Base-by-base conservation (phyloP, 805 yeast species). In the Ogataea minuta region DNA sequence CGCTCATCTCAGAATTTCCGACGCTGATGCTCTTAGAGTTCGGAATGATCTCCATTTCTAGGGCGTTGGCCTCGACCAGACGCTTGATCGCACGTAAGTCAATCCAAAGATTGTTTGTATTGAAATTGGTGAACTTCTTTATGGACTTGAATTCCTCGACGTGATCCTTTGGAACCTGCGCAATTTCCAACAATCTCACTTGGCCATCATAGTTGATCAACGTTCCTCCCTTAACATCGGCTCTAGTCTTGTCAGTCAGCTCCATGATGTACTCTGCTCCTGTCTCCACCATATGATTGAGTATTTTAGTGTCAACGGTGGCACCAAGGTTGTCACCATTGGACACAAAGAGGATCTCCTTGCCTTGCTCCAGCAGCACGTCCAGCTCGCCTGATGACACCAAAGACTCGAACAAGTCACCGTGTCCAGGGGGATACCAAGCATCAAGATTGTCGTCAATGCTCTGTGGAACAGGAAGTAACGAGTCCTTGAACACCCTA, bases 341-440 rank as follows among this genome's bases (percentile, higher is more conserved):
- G 46, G 98, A 91, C 31, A 93, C 97, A 57, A 93, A 93, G 59
- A 93, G 71, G 46, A 87, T 74, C 70, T 93, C 99, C 72, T 93
- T 88, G 53, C 99, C 99, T 61, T 87, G 91, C 37, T 82, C 87
- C 48, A 93, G 72, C 50, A 93, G 76, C 46, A 84, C 79, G 61
- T 93, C 98, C 51, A 93, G 75, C 60, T 91, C 93, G 45, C 99
- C 99, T 9, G 95, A 82, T 42, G 86, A 79, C 44, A 84, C 81
- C 59, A 93, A 72, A 15, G 93, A 72, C 70, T 93, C 99, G 53
- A 90, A 93, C 64, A 93, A 71, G 68, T 93, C 99, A 68, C 99
- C 99, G 66, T 93, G 99, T 38, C 99, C 99, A n/a, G 99, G 99
- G 35, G 99, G 99, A 63, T 93, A 93, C 99, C 99, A 93, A 42